Percentiles rank a stretch among this genome's conserved stretches.
These are phyloP conservation scores for Purpureocillium takamizusanense DNA, from an alignment of 2,329 filamentous ascomycete genomes.

Conservation along the genomic window DNA sequence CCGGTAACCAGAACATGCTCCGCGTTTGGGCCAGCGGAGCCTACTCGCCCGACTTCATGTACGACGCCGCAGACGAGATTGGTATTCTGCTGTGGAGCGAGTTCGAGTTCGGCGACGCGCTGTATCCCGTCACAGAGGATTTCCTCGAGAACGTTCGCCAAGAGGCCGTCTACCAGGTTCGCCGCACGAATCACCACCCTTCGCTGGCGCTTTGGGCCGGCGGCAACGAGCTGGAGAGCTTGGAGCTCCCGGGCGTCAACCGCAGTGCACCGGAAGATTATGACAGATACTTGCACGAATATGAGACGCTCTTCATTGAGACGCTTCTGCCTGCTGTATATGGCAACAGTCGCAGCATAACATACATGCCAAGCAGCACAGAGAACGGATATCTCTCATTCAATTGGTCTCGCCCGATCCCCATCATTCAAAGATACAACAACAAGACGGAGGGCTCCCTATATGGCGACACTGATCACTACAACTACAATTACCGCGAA, in stretches of 20 bases:
- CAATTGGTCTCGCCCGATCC: constrained; percentile 40
- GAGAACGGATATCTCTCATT: constrained; percentile 48
- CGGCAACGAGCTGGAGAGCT: constrained; percentile 51
- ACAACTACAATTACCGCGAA: constrained; percentile 44
- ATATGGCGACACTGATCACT: constrained; percentile 53
- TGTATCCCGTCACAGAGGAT: constrained; percentile 44
- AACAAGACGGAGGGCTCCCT: constrained; percentile 41
- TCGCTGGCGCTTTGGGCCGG: constrained; percentile 45
- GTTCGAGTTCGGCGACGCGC: constrained; percentile 51
- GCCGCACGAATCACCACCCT: constrained; percentile 52
- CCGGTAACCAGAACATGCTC: constrained; percentile 54
- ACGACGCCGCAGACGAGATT: constrained; percentile 51
- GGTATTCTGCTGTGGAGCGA: constrained; percentile 55
- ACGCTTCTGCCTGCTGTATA: constrained; percentile 47
- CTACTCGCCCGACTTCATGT: constrained; percentile 53
- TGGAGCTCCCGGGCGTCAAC: constrained; percentile 35
- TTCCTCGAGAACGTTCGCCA: constrained; percentile 47
- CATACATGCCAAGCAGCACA: constrained; percentile 51
- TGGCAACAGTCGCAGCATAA: constrained; percentile 48
- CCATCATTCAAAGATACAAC: constrained; percentile 47
- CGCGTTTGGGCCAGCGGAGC: constrained; percentile 52
- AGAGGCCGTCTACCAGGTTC: constrained; percentile 51
- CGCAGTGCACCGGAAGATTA: constrained; percentile 29
- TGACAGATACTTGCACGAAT: constrained; percentile 27
- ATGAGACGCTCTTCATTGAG: constrained; percentile 48